Evolutionary conservation across 495 filamentous ascomycete species (phyloP), one percentile per base, ranked within the genome.

Genomic region (Bathelium albidoporum): DNA sequence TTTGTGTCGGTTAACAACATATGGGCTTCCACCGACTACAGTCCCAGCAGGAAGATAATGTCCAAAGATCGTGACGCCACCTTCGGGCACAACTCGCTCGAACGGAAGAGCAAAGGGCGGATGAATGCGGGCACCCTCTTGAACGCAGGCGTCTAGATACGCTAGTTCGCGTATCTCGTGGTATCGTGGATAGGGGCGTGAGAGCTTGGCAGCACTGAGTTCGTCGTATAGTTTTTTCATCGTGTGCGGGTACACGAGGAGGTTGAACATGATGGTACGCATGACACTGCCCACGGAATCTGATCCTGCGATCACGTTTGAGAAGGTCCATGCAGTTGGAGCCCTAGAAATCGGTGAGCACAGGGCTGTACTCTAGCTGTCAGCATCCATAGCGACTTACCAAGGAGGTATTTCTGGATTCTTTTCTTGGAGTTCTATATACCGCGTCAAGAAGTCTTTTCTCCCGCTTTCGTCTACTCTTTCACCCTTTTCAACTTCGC

Each of bases 251-350:
- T 79, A 67, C 18, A 59, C 66, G 22, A 79, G 70, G 49, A 72
- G 66, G 49, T 75, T 60, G 59, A 77, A 72, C 43, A 77, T 70
- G 9, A 73, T 69, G 1, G 72, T 68, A 0, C 73, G 68, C 58
- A 80, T 70, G 20, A 73, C 67, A 24, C 75, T 76, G 24, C 75
- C 77, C 1, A 75, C 80, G 1, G 77, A 77, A 70, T 77, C 72
- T 70, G 75, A 60, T 49, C 70, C 80, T 7, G 79, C 79, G 49
- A 75, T 73, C 44, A 82, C 71, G 66, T 82, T 83, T 60, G 74
- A 74, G 60, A 73, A 73, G 2, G 74, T 65, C 1, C 36, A 41
- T 18, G 10, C 18, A 10, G 1, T 41, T 18, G 36, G 36, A 41
- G 36, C 36, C 36, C 36, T 1, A 18, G 36, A 18, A 41, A 10